Conservation (phyloP, 2,329 filamentous ascomycete genomes). For the Acrocalymma vagum region DNA sequence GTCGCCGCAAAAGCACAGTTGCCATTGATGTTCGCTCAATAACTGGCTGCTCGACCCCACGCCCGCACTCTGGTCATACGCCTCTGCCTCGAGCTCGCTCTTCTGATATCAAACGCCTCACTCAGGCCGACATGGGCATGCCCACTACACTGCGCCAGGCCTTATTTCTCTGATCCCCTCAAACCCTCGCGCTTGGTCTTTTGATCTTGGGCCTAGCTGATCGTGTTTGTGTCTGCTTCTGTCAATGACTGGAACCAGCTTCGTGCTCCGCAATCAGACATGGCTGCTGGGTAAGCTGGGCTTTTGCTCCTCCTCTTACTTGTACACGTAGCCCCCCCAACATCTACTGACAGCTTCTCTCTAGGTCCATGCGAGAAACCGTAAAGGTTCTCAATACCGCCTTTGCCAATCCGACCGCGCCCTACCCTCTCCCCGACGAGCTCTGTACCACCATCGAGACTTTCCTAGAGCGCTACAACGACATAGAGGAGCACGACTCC, state of each 20-base stretch:
- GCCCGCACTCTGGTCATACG: too few relatives aligned
- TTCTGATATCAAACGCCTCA: too few relatives aligned
- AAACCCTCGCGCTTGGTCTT: too few relatives aligned
- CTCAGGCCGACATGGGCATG: too few relatives aligned
- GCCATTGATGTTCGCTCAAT: too few relatives aligned
- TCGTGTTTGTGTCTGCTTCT: too few relatives aligned
- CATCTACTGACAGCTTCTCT: slow-evolving; percentile 13
- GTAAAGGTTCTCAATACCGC: slow-evolving; percentile 55
- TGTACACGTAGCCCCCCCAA: background rate
- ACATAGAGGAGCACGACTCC: slow-evolving; percentile 72
- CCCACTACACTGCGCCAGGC: too few relatives aligned
- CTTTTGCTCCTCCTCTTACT: background rate
- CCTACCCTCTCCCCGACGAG: slow-evolving; percentile 71
- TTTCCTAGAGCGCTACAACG: slow-evolving; percentile 74
- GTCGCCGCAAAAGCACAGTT: too few relatives aligned
- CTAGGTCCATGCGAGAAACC: slow-evolving; percentile 59
- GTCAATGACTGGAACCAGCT: slow-evolving; percentile 17
- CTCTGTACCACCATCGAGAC: slow-evolving; percentile 68
- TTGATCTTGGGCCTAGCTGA: too few relatives aligned
- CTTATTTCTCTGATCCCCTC: too few relatives aligned
- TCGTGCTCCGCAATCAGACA: slow-evolving; percentile 9
- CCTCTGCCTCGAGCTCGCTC: too few relatives aligned
- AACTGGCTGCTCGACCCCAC: too few relatives aligned
- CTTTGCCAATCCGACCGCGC: slow-evolving; percentile 51
- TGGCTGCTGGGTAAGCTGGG: slow-evolving; percentile 34